Evolutionary conservation across 495 filamentous ascomycete species (phyloP).

Genomic region (Hypomontagnella submonticulosa): DNA sequence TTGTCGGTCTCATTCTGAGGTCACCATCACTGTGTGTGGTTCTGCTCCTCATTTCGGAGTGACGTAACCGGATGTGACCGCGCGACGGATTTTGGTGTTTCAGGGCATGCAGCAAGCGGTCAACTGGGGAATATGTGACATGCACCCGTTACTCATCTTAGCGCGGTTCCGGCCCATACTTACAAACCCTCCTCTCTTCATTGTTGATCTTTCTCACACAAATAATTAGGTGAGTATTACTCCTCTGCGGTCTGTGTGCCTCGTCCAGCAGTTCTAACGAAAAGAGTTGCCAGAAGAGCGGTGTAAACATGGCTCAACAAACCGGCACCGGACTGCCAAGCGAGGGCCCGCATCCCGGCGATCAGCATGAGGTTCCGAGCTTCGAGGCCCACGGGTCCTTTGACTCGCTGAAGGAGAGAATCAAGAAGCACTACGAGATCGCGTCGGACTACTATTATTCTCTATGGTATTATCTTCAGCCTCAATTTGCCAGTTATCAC

Average conservation of each 20-base stretch:
- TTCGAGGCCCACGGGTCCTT: constrained; percentile 63
- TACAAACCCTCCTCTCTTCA: not conserved
- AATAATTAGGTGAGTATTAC: too few relatives aligned
- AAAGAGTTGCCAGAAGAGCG: not conserved
- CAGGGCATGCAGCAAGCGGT: constrained; percentile 2
- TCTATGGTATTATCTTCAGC: constrained; percentile 52
- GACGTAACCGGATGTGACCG: constrained; percentile 14
- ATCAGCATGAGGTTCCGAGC: constrained; percentile 61
- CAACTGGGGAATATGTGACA: constrained; percentile 19
- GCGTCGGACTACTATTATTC: constrained; percentile 66
- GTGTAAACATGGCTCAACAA: constrained; percentile 25
- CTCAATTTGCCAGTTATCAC: not conserved
- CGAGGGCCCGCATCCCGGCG: constrained; percentile 43
- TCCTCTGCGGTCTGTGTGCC: not conserved
- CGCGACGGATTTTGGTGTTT: constrained; percentile 7
- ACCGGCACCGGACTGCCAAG: not conserved
- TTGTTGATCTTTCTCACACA: not conserved
- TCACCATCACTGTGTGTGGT: too few relatives aligned
- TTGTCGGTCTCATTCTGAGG: too few relatives aligned
- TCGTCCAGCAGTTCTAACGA: not conserved
- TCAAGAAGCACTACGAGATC: constrained; percentile 68
- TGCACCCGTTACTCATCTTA: constrained; percentile 21
- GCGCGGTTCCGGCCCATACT: not conserved
- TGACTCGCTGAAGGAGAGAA: constrained; percentile 66
- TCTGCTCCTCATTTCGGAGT: not conserved